phyloP scores from a whole-genome alignment of 441 rosid species.

The Brassica balearica region DNA sequence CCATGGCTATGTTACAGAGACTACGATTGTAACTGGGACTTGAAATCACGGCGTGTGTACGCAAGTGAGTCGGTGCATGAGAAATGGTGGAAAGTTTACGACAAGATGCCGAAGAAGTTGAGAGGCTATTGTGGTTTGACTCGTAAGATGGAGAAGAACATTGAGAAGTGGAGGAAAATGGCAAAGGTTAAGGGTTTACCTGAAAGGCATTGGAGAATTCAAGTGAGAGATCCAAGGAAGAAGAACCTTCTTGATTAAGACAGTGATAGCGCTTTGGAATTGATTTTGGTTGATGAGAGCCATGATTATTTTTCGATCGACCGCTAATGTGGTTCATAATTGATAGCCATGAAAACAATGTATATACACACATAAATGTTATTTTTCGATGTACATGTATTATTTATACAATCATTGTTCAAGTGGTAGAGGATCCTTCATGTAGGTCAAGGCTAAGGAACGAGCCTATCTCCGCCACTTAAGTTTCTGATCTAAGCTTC shows the following conservation, averaged over 20 bases:
- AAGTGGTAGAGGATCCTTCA: neutral
- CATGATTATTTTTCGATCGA: neutral
- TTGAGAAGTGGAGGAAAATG: neutral
- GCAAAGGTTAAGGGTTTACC: neutral
- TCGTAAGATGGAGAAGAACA: neutral
- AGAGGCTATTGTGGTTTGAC: neutral
- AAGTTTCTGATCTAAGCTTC: neutral
- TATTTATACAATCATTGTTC: neutral
- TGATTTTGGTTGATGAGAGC: neutral
- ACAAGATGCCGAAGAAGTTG: neutral
- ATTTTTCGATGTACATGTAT: neutral
- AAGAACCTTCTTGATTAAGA: neutral
- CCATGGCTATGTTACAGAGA: slow-evolving; percentile 6
- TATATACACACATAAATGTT: neutral
- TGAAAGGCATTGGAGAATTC: neutral
- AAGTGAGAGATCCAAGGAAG: slow-evolving; percentile 8
- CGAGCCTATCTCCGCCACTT: neutral
- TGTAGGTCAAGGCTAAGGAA: neutral
- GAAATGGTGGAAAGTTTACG: neutral
- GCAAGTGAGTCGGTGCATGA: slow-evolving; percentile 1
- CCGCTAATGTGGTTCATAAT: neutral
- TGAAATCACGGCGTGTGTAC: neutral
- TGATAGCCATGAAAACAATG: neutral
- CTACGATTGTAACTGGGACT: slow-evolving; percentile 5
- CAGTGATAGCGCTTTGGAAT: neutral